phyloP scores from a whole-genome alignment of 768 basidiomycete genomes.

The Naganishia kalamii region DNA sequence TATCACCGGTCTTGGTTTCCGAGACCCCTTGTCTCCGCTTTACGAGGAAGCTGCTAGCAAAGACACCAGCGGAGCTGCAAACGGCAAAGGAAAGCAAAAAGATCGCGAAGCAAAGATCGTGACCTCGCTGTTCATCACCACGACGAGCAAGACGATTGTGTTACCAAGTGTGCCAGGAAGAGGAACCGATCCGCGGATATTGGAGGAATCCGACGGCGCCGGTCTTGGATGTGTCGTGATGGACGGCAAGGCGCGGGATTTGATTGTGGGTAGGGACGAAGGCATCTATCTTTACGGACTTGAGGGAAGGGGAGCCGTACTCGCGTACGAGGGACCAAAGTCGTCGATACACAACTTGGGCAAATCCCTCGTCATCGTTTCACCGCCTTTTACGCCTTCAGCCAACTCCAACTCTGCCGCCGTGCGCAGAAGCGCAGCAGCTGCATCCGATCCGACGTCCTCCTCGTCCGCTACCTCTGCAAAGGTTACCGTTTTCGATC shows the following conservation, averaged over 20 bases:
- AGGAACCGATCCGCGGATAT: slow-evolving; percentile 60
- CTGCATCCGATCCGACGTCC: neutral
- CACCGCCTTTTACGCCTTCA: slow-evolving; percentile 69
- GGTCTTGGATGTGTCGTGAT: slow-evolving; percentile 77
- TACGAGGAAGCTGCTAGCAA: slow-evolving; percentile 31
- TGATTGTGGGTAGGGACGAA: slow-evolving; percentile 83
- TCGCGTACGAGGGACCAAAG: slow-evolving; percentile 90
- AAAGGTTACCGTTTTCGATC: slow-evolving; percentile 72
- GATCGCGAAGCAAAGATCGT: slow-evolving; percentile 4
- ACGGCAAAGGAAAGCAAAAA: neutral
- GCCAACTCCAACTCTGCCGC: slow-evolving; percentile 65
- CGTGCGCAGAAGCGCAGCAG: slow-evolving; percentile 54
- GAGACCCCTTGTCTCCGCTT: slow-evolving; percentile 52
- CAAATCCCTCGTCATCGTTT: slow-evolving; percentile 85
- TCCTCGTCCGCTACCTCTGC: slow-evolving; percentile 52
- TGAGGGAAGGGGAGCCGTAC: slow-evolving; percentile 75
- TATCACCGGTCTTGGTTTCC: slow-evolving; percentile 85
- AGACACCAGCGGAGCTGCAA: slow-evolving; percentile 23
- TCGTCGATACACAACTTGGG: slow-evolving; percentile 65
- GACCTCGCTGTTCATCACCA: slow-evolving; percentile 68
- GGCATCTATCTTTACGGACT: slow-evolving; percentile 79
- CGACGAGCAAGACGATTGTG: slow-evolving; percentile 68
- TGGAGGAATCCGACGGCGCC: slow-evolving; percentile 75
- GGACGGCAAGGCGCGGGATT: slow-evolving; percentile 60
- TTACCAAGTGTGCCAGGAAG: slow-evolving; percentile 66